A percentile compares a stretch with the other conserved stretches of the same genome.
These are phyloP conservation scores for Picochlorum sp. DNA, from an alignment of 139 green algal genomes.

Conservation along the genomic window DNA sequence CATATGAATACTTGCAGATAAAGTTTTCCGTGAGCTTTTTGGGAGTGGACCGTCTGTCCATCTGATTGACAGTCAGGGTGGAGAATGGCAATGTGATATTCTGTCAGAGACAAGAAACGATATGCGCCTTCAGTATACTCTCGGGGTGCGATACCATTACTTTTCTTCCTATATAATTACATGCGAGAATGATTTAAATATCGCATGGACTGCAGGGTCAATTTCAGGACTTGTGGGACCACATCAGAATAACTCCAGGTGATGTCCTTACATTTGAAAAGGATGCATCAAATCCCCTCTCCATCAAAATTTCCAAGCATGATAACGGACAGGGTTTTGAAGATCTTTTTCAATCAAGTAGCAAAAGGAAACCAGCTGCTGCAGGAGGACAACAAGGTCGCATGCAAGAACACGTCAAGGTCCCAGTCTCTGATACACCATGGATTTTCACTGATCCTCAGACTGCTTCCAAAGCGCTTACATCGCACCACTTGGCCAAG, in stretches of 20 bases:
- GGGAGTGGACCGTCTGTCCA: background rate
- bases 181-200: too few relatives aligned
- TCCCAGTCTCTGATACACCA: too few relatives aligned
- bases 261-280: conserved; percentile 24
- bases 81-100: conserved; percentile 14
- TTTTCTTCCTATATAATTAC: too few relatives aligned
- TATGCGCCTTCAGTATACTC: conserved; percentile 28
- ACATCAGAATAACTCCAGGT: conserved; percentile 6
- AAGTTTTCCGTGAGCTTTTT: conserved; percentile 33
- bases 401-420: background rate
- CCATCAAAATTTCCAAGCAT: background rate
- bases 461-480: too few relatives aligned
- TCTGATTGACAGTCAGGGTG: conserved; percentile 15
- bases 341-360: background rate
- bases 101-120: conserved; percentile 28
- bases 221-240: conserved; percentile 20
- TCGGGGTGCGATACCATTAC: conserved; percentile 2
- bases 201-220: conserved; percentile 2
- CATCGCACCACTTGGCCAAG: too few relatives aligned
- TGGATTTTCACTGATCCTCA: too few relatives aligned
- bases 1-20: conserved; percentile 13
- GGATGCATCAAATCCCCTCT: background rate
- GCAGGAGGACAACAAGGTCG: background rate
- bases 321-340: conserved; percentile 5
- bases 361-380: background rate